Evolutionary conservation across 2,329 filamentous ascomycete genomes (phyloP), one percentile per base, ranked within the genome.

Genomic region (Leptographium procerum): DNA sequence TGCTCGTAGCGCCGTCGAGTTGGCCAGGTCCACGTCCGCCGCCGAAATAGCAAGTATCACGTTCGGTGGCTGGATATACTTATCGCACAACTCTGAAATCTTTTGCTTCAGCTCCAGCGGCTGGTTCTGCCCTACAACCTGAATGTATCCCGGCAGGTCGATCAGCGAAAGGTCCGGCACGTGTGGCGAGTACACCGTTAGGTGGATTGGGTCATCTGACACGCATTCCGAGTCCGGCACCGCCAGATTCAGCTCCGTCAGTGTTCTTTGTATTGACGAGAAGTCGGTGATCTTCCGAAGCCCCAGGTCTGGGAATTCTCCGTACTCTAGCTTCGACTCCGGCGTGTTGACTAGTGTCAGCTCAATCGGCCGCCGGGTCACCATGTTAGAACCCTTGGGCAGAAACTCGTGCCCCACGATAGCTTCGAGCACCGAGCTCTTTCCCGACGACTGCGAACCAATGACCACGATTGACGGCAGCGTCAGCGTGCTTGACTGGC

Each of bases 391-490:
- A n/a, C 94, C 94, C 72, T 99, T 99, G 7, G 94, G 95, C 52
- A 99, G 75, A 65, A 99, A 99, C 66, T 99, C 94, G 68, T 99
- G 94, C 6, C 94, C 95, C 57, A 99, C 95, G 61, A 99, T 95
- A 24, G 94, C 89, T 71, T 99, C 94, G 53, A 99, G 72, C 1
- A 99, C 94, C 1, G 94, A 99, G 68, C 92, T 97, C 75, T 99
- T 99, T 47, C 94, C 94, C 0, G 94, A 97, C 0, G 94, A 99
- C 70, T 99, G 94, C 2, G 94, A 99, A 28, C 94, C 94, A 65
- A 99, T 96, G 43, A 99, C 94, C n/a, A 99, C 94, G 59, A 99
- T 99, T 0, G 95, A 97, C 0, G 94, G 94, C 26, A 99, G 75
- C 1, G 88, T 92, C 62, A 99, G 76, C 3, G 89, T 84, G 63